Conservation (phyloP, 176 grass and related monocot genomes). For the Sorghum bicolor region Sorghum_bicolor_NCBIv3 NC_012871.2:72772001-72772500, state of each 20-base stretch:
- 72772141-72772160: conserved; percentile 25
- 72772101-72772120: conserved; percentile 35
- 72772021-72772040: conserved; percentile 1
- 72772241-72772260: not conserved
- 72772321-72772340: conserved; percentile 6
- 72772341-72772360: not conserved
- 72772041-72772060: conserved; percentile 44
- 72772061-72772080: conserved; percentile 42
- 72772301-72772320: conserved; percentile 40
- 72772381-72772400: conserved; percentile 19
- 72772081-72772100: conserved; percentile 44
- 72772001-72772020: not conserved
- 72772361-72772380: conserved; percentile 15
- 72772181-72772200: conserved; percentile 9
- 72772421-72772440: not conserved
- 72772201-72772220: conserved; percentile 4
- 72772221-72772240: not conserved
- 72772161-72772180: not conserved
- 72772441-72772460: conserved; percentile 15
- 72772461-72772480: not conserved
- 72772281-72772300: not conserved
- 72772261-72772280: not conserved
- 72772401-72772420: not conserved
- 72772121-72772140: conserved; percentile 32
- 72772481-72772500: conserved; percentile 21